Evolutionary conservation across 768 basidiomycete genomes (phyloP), one percentile per base, ranked within the genome.

Genomic region (Termitomyces sp.): DNA sequence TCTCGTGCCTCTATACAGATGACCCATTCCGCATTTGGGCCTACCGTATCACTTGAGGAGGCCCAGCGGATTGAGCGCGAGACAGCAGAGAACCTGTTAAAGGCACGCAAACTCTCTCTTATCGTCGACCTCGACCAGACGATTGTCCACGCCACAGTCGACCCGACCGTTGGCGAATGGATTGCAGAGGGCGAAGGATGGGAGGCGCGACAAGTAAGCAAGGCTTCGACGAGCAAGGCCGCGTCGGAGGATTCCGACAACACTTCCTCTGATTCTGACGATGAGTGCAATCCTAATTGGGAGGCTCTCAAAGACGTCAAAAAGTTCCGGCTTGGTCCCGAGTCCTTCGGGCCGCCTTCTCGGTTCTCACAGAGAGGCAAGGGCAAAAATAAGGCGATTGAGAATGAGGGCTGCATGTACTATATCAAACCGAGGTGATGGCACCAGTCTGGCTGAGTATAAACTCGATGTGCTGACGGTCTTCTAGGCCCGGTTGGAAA

Each of bases 101-200:
- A 82, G 57, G 77, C 82, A 5, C 82, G 86, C 56, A 93, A 87
- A 70, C 85, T 99, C 35, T 93, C 92, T 36, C 86, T 99, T 52
- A 98, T 99, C 64, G 96, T 99, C 66, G 97, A 99, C 77, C 83
- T 99, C 36, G 97, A 99, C 75, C 97, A 99, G 72, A 99, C 97
- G 13, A 95, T 98, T 70, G 93, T 99, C 4, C 97, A 99, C 68
- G 96, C 97, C 8, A 98, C 96, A 0, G 95, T 98, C 28, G 97
- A 99, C 73, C 96, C 97, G 5, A 98, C 97, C 0, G 93, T 98
- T 1, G 95, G 94, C 35, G 96, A 98, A 71, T 98, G 97, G 97
- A 91, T 97, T 67, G 70, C 81, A 2, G 93, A 94, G 64, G 91
- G 91, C 23, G 85, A 88, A 68, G 82, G 82, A 47, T 93, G 89